Base-by-base conservation (phyloP, 1,139 yeast genomes). In the Debaryomycetaceae sp. region DNA sequence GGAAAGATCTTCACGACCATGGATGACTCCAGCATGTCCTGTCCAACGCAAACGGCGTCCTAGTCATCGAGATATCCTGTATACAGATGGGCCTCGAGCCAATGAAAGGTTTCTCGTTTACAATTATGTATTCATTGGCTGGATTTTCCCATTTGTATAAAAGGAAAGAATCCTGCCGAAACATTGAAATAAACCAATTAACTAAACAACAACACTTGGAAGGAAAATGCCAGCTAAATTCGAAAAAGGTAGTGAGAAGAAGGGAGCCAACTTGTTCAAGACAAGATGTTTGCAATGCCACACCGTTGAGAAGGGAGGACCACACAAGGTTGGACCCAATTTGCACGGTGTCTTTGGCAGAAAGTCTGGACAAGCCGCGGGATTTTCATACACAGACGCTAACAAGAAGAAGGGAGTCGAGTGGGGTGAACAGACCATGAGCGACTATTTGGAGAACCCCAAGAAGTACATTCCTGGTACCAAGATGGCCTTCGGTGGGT, bases 401-500 rank as follows among this genome's bases (percentile, higher is more conserved):
- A 91, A 91, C 89, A 88, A 88, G 83, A 86, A 87, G 81, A 90
- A 90, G 79, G 96, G 91, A 66, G 95, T 91, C 55, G 62, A 48
- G 51, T 93, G 99, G 99, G 59, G 66, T 57, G 95, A 84, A 67
- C 93, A 90, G 69, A 81, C 90, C 72, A 81, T 93, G 86, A 81
- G 85, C 62, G 96, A 87, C 72, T 93, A 93, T 85, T 85, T 93
- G 75, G 96, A 87, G 77, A 95, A 93, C 88, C 99, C 99, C 79
- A 93, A 93, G 96, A 93, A 93, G 81, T 93, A 90, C 80, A 90
- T 93, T 62, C 99, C 99, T 67, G 99, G 99, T 75, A 93, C 98
- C 79, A 93, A 93, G 86, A 93, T 93, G 99, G 99, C 99, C 57
- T 93, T 93, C 65, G 99, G 97, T 78, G 99, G 99, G 78, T 85